phyloP scores from a whole-genome alignment of 345 rosid species.

The Pistacia atlantica region DNA sequence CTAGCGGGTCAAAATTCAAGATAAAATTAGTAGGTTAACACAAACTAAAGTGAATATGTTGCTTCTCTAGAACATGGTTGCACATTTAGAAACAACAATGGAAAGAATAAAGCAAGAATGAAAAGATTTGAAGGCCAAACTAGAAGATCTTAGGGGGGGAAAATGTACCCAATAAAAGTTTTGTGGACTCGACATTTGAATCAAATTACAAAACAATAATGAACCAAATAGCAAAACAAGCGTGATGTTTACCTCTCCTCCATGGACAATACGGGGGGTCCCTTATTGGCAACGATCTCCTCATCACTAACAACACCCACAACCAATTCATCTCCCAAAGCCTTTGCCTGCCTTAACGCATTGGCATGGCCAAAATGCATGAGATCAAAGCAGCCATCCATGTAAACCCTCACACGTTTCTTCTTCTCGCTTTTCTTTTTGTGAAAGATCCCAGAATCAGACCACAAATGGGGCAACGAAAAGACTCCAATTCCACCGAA shows the following conservation, averaged over 20 bases:
- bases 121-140: too few relatives aligned
- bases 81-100: too few relatives aligned
- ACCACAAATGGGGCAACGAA: slow-evolving; percentile 42
- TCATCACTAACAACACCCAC: slow-evolving; percentile 93
- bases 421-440: slow-evolving; percentile 48
- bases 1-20: not conserved
- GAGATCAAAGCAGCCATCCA: slow-evolving; percentile 98
- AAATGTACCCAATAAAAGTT: not conserved
- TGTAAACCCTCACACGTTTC: slow-evolving; percentile 73
- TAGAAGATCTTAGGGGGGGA: not conserved
- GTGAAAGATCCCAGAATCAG: slow-evolving; percentile 44
- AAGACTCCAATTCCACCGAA: slow-evolving; percentile 60
- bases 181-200: slow-evolving; percentile 6
- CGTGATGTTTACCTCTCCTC: slow-evolving; percentile 68
- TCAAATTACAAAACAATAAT: not conserved
- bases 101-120: too few relatives aligned
- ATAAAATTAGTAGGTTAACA: not conserved
- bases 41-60: not conserved
- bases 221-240: not conserved
- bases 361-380: slow-evolving; percentile 98
- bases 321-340: slow-evolving; percentile 88
- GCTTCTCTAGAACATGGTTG: too few relatives aligned
- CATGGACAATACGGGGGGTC: slow-evolving; percentile 90
- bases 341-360: slow-evolving; percentile 87
- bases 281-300: slow-evolving; percentile 91